Base-by-base conservation (phyloP, 2,329 filamentous ascomycete species). In the Fusarium nisikadoi region DNA sequence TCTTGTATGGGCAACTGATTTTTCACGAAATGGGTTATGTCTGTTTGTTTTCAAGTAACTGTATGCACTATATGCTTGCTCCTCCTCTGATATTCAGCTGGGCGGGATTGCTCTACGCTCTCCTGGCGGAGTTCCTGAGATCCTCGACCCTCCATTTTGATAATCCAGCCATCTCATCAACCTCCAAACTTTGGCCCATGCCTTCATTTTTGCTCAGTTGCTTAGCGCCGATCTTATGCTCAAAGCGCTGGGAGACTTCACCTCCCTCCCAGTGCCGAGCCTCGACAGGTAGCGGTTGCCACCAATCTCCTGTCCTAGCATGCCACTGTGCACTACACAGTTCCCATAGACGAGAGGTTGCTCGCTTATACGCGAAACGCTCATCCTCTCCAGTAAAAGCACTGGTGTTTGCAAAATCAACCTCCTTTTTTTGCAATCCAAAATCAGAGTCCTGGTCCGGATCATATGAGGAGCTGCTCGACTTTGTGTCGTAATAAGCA, bases 341-440 rank as follows among this genome's bases (percentile, higher is more conserved):
- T 81, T 96, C 93, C 93, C 93, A 96, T 6, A 96, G 83, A n/a
- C 93, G 84, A 72, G 91, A 93, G 46, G 89, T 86, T 4, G 93
- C 93, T 29, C 93, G 86, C 80, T 93, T 93, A 75, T 94, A 95
- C 0, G 93, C 93, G 78, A 96, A 96, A 17, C 89, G 86, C 80
- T 95, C 93, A 79, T 95, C 93, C 78, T 95, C 92, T 17, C 93
- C 93, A 0, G 92, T 95, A 76, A 95, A 92, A 0, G 88, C 89
- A 16, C 86, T 84, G 1, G 91, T 87, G 70, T 91, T 90, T 54
- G 85, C 88, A 77, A 95, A 96, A 77, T 95, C 88, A n/a, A 88
- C 80, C 13, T 43, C 58, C n/a, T 73, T 77, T 43, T 75, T 75
- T 71, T 80, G 81, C 56, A 82, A 78, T 19, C 83, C 84, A 72